Evolutionary conservation across 225 moss, liverwort and hornwort species (phyloP), one percentile per base, ranked within the genome.

Genomic region (Anthoceros angustus): DNA sequence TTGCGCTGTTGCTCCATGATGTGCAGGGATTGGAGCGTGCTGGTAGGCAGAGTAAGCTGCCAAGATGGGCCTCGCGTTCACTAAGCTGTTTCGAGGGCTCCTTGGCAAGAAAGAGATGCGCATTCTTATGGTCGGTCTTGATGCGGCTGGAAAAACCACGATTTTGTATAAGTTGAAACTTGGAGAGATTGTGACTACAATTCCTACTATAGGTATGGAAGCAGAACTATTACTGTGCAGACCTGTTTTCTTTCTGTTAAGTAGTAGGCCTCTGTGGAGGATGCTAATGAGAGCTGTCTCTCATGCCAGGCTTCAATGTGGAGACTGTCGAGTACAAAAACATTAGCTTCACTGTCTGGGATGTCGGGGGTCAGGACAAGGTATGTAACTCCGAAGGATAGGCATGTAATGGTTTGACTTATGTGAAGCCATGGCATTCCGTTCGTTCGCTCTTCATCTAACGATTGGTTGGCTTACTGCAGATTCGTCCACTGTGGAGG

Each of bases 401-500:
- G 4, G 32, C 32, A 0, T 55, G 55, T 32, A 32, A 32, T 32
- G 32, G 32, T 32, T 32, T 32, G 2, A 32, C 8, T 20, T 55
- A 16, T 11, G 55, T 55, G 5, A 15, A 55, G 7, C 8, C 1
- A 8, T 20, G 18, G 18, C 32, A 6, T 18, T 0, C 14, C 55
- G 6, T 20, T 18, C 1, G 55, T 20, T 5, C 4, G 7, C 23
- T 18, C 0, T 15, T 7, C 4, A 8, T 23, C 55, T 9, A 7
- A 15, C 7, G n/a, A 18, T 1, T 7, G n/a, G 7, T 9, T 15
- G 7, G 18, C 23, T 23, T 9, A 7, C 23, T 4, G 5, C 55
- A 55, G 88, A 88, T 92, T 74, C 79, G 87, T 43, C 91, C 91
- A 48, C 61, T 92, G 71, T 92, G 87, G 87, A 86, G 91, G 84